A percentile compares a stretch with the other conserved stretches of the same genome.
Conservation (phyloP, 2,329 filamentous ascomycete species). For the Pochonia chlamydosporia region DNA sequence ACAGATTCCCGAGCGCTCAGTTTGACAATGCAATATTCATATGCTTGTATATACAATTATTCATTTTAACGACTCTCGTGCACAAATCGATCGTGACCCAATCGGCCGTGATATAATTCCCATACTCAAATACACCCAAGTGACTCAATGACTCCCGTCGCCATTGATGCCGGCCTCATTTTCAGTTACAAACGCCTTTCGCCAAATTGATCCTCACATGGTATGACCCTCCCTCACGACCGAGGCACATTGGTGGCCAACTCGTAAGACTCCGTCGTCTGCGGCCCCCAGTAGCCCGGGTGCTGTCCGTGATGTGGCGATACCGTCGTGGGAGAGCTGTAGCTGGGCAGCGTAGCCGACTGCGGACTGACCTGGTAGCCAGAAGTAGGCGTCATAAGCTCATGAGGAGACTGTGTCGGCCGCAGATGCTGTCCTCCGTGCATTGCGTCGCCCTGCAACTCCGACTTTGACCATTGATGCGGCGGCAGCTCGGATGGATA, state of each 20-base stretch:
- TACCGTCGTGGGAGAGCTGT: conserved; percentile 8
- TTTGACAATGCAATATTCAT: too few species aligned
- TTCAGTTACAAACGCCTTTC: too few species aligned
- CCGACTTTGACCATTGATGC: conserved; percentile 18
- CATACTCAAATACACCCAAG: too few species aligned
- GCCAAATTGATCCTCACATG: too few species aligned
- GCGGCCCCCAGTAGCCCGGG: conserved; percentile 25
- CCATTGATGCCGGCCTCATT: too few species aligned
- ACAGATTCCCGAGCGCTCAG: too few species aligned
- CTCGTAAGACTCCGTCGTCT: conserved; percentile 28
- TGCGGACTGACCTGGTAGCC: conserved; percentile 12
- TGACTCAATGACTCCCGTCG: too few species aligned
- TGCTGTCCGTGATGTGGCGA: conserved; percentile 8
- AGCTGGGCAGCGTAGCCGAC: conserved; percentile 10
- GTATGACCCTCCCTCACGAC: background rate
- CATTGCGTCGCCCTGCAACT: conserved; percentile 21
- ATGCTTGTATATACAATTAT: too few species aligned
- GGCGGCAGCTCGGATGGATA: conserved; percentile 17
- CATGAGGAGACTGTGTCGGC: conserved; percentile 13
- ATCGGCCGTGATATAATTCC: too few species aligned
- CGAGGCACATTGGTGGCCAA: conserved; percentile 16
- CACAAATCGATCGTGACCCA: too few species aligned
- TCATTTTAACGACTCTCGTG: too few species aligned
- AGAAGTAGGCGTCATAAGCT: conserved; percentile 16
- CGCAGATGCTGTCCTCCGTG: conserved; percentile 15